Conservation (phyloP, 306 rosid species). For the Medicago lupulina region DNA sequence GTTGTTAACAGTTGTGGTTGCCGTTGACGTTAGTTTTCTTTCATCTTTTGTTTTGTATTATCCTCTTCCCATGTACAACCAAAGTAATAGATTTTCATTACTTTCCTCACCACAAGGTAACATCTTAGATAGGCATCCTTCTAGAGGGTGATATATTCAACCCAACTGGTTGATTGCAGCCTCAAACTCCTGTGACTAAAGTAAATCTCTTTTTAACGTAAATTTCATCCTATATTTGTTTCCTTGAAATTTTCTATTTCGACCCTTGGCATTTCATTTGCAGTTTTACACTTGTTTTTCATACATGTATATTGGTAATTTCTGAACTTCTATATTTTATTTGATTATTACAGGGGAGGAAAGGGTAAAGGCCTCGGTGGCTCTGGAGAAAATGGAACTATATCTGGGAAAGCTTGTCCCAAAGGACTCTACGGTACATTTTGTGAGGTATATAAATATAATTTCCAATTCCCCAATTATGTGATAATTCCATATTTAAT, state of each 20-base stretch:
- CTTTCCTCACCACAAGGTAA: background rate
- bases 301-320: conserved; percentile 18
- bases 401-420: conserved; percentile 89
- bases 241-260: background rate
- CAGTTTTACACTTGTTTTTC: conserved; percentile 24
- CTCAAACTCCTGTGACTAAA: background rate
- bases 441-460: conserved; percentile 68
- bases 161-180: conserved; percentile 6
- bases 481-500: conserved; percentile 12
- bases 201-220: background rate
- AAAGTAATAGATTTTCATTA: conserved; percentile 1
- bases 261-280: conserved; percentile 11
- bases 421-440: conserved; percentile 88
- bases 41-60: background rate
- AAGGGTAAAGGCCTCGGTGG: conserved; percentile 64
- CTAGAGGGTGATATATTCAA: conserved; percentile 6
- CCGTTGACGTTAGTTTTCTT: conserved; percentile 8
- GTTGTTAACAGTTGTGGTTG: conserved; percentile 10
- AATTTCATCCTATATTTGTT: background rate
- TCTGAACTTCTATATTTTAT: conserved; percentile 23
- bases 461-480: background rate
- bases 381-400: conserved; percentile 79
- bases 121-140: conserved; percentile 26
- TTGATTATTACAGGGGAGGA: conserved; percentile 78
- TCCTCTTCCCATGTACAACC: conserved; percentile 7